Base-by-base conservation (phyloP, 148 eudicot species). In the Gaultheria prostrata region DNA sequence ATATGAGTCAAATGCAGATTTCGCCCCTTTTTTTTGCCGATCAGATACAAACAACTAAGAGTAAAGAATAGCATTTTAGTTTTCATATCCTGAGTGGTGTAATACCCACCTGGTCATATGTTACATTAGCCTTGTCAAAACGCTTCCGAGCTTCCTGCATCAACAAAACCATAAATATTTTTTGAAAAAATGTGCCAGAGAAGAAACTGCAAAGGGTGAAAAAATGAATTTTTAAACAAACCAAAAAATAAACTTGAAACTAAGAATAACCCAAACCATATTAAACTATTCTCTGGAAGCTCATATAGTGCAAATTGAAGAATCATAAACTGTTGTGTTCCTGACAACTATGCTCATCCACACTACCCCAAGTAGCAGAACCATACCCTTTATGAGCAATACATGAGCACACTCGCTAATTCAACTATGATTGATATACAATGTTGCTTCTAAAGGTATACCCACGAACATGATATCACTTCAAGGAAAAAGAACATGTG, bases 121-220 rank as follows among this genome's bases (percentile, higher is more conserved):
- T 83, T 79, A 85, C 83, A 84, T 89, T 90, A 48, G 97, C 97
- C 89, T 95, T 95, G 89, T 95, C 98, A 91, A 94, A 94, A 76
- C 98, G 95, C 85, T 92, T 95, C 82, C 98, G 90, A 83, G 98
- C 95, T 90, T 95, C 98, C 98, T 95, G 93, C 86, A 80, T 76
- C 85, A 83, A 50, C 76, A 46, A 46, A 30, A 83, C 32, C 81
- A 83, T 39, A 28, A 79, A 71, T n/a, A 77, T 14, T 57, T 30
- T 84, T 75, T 53, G n/a, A n/a, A 79, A 24, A 82, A 74, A 85
- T 21, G 78, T 80, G 76, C 63, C n/a, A 56, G 43, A 14, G 70
- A 20, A 54, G 76, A 54, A 78, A 39, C 35, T 18, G n/a, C 35
- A 33, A 56, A 0, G 10, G 61, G 13, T 17, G 26, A 33, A 33